Conservation (phyloP, 805 yeast species). For the Groenewaldozyma salmanticensis region DNA sequence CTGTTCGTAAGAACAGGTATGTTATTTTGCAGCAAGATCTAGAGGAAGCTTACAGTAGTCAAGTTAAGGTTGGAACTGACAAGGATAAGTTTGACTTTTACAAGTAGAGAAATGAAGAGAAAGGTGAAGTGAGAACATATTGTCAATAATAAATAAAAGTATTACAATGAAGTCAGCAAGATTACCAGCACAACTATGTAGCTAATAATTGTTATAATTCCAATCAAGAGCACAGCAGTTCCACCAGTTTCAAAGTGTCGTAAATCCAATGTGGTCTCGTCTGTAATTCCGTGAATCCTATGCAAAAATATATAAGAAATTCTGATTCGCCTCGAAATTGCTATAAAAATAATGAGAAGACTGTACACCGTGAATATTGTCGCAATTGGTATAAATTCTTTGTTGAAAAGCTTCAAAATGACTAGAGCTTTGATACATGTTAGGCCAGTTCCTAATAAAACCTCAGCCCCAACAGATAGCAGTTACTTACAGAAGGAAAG, state of each 20-base stretch:
- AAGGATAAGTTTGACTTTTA: constrained; percentile 97
- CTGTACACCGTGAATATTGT: constrained; percentile 58
- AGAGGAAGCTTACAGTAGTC: constrained; percentile 96
- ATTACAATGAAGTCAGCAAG: constrained; percentile 32
- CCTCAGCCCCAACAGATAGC: too few species aligned
- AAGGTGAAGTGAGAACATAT: neutral
- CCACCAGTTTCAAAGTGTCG: constrained; percentile 51
- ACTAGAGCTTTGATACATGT: constrained; percentile 33
- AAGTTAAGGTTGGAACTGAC: constrained; percentile 91
- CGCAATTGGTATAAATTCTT: constrained; percentile 58
- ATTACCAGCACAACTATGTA: constrained; percentile 45
- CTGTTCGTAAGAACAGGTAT: constrained; percentile 96
- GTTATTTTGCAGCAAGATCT: constrained; percentile 92
- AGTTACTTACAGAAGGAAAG: constrained; percentile 40
- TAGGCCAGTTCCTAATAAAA: neutral
- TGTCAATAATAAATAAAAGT: constrained; percentile 4
- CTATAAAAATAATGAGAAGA: constrained; percentile 32
- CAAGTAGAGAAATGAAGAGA: too few species aligned
- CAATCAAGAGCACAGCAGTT: constrained; percentile 43
- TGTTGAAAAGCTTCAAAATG: constrained; percentile 53
- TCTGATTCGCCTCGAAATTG: constrained; percentile 24
- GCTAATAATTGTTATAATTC: constrained; percentile 40
- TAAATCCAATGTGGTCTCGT: constrained; percentile 27
- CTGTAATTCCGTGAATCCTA: constrained; percentile 19
- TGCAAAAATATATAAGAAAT: constrained; percentile 29